Conservation (phyloP, 257 asterid species). For the Rauvolfia tetraphylla region DNA sequence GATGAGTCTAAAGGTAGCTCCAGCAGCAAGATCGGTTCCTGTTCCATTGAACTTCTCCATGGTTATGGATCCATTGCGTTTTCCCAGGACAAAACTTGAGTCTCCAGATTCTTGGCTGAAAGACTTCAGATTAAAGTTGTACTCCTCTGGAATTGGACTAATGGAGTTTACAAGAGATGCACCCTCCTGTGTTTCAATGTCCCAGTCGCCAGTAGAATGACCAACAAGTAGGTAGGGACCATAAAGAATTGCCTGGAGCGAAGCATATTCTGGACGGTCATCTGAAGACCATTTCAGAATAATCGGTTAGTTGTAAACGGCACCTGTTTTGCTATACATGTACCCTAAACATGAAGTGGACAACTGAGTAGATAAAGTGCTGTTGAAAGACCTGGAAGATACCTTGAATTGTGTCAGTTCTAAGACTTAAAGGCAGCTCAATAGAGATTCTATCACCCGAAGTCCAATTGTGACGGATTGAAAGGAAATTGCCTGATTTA, state of each 20-base stretch:
- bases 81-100: too few species aligned
- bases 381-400: not conserved
- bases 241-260: too few species aligned
- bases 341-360: not conserved
- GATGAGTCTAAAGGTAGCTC: conserved; percentile 56
- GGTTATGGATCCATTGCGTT: too few species aligned
- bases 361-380: not conserved
- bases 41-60: conserved; percentile 41
- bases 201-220: conserved; percentile 61
- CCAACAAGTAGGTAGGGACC: conserved; percentile 90
- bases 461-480: too few species aligned
- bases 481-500: conserved; percentile 57
- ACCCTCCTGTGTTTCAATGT: conserved; percentile 42
- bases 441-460: conserved; percentile 59
- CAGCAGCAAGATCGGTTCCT: conserved; percentile 54
- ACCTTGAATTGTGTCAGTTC: conserved; percentile 77
- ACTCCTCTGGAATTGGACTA: conserved; percentile 42
- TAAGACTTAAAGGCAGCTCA: conserved; percentile 53
- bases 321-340: not conserved
- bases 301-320: conserved; percentile 7
- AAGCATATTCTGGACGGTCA: too few species aligned
- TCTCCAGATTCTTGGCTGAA: too few species aligned
- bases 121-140: too few species aligned
- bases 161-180: conserved; percentile 50
- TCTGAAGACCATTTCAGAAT: conserved; percentile 9